Percentiles rank a stretch among this genome's conserved stretches.
Evolutionary conservation across 495 filamentous ascomycete species (phyloP).

Genomic region (Rostrohypoxylon terebratum): DNA sequence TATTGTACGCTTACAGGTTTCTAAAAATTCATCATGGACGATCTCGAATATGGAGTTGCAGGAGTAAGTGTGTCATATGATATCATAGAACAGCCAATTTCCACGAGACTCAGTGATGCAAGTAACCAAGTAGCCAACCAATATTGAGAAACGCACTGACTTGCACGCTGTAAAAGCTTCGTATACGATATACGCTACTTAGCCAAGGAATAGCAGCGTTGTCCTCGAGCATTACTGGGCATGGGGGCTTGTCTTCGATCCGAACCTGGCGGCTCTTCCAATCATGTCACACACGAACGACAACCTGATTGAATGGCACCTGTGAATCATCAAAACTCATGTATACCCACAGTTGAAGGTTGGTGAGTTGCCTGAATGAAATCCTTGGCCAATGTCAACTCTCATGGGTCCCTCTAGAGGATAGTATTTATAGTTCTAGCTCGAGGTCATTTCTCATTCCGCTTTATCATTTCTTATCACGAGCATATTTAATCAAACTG

Average conservation of each 20-base stretch:
- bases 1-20: background rate
- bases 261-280: background rate
- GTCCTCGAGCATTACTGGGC: conserved; percentile 5
- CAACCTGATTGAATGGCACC: background rate
- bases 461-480: background rate
- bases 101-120: background rate
- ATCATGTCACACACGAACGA: background rate
- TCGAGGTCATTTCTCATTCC: background rate
- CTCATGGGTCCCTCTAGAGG: background rate
- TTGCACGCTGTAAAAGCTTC: background rate
- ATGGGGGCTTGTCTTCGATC: background rate
- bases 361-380: background rate
- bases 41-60: background rate
- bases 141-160: conserved; percentile 8
- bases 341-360: background rate
- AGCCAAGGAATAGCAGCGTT: conserved; percentile 16
- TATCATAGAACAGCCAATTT: background rate
- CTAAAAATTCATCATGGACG: background rate
- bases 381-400: background rate
- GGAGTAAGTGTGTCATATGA: background rate
- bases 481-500: background rate
- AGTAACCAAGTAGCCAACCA: background rate
- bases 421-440: conserved; percentile 1
- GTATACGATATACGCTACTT: background rate
- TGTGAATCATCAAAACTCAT: conserved; percentile 15